Percentiles rank a stretch among this genome's conserved stretches.
Conservation (phyloP, 148 eudicot genomes). For the Chenopodium quinoa region DNA sequence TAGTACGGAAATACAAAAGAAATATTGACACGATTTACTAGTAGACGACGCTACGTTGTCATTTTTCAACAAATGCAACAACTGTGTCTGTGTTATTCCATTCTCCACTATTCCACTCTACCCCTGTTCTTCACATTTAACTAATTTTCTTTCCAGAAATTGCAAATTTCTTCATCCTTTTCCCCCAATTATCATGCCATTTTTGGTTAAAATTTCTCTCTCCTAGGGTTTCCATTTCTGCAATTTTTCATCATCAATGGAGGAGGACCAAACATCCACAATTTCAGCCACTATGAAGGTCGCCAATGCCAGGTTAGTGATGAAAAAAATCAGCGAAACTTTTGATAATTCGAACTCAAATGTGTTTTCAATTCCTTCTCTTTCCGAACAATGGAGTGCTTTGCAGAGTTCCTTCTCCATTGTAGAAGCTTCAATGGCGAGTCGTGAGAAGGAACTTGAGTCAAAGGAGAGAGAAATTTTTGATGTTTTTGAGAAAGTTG, state of each 20-base stretch:
- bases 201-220: not conserved
- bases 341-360: slow-evolving; percentile 9
- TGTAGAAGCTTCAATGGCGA: slow-evolving; percentile 8
- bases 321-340: not conserved
- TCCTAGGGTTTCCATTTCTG: slow-evolving; percentile 3
- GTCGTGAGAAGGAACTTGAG: slow-evolving; percentile 11
- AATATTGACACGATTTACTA: not conserved
- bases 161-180: not conserved
- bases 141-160: not conserved
- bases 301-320: slow-evolving; percentile 5
- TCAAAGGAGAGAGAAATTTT: slow-evolving; percentile 9
- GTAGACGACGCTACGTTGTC: not conserved
- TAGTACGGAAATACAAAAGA: not conserved
- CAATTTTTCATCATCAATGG: slow-evolving; percentile 12
- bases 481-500: not conserved
- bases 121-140: not conserved
- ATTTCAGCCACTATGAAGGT: not conserved
- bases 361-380: not conserved
- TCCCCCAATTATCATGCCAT: not conserved
- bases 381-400: slow-evolving; percentile 17
- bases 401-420: slow-evolving; percentile 7
- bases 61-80: not conserved
- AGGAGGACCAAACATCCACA: slow-evolving; percentile 11
- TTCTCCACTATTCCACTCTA: not conserved
- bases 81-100: not conserved